Evolutionary conservation across 2,329 filamentous ascomycete genomes (phyloP).

Genomic region (Paramyrothecium sp.): DNA sequence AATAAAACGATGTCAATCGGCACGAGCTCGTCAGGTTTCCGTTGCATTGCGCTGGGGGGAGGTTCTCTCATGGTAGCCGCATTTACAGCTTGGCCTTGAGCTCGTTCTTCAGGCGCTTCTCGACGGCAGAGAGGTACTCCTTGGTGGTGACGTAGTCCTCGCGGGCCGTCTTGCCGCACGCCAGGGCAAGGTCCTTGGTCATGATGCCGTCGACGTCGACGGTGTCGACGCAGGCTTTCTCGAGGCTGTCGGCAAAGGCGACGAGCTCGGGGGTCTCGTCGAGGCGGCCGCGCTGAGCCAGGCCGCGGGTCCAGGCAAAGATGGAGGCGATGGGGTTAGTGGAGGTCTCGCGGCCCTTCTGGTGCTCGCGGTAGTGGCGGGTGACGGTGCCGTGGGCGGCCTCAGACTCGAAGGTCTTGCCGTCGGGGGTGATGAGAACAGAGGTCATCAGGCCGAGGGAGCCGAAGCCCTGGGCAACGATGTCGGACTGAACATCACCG

Average conservation of each 20-base stretch:
- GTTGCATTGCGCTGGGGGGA: too few species aligned
- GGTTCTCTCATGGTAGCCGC: too few species aligned
- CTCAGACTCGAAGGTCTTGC: slow-evolving; percentile 96
- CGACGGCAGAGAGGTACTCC: slow-evolving; percentile 90
- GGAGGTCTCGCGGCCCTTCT: slow-evolving; percentile 94
- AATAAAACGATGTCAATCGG: too few species aligned
- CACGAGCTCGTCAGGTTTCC: too few species aligned
- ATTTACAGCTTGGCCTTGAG: slow-evolving; percentile 74
- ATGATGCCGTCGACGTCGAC: slow-evolving; percentile 94
- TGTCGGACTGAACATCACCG: slow-evolving; percentile 97
- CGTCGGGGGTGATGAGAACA: slow-evolving; percentile 92
- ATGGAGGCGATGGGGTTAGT: slow-evolving; percentile 99
- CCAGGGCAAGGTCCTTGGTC: slow-evolving; percentile 98
- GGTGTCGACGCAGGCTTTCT: slow-evolving; percentile 91
- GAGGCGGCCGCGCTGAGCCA: slow-evolving; percentile 88
- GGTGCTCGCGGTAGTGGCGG: slow-evolving; percentile 97
- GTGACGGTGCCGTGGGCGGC: slow-evolving; percentile 98
- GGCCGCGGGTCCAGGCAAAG: slow-evolving; percentile 96
- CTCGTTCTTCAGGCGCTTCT: slow-evolving; percentile 79
- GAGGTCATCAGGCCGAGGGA: slow-evolving; percentile 98
- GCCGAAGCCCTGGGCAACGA: slow-evolving; percentile 96
- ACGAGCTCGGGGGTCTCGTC: slow-evolving; percentile 91
- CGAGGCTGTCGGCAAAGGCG: slow-evolving; percentile 85
- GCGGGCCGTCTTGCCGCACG: slow-evolving; percentile 82
- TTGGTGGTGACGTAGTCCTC: slow-evolving; percentile 87